Percentiles rank a stretch among this genome's conserved stretches.
These are phyloP conservation scores for Ascochyta clinopodiicola DNA, from an alignment of 2,329 filamentous ascomycete genomes.

Conservation along the genomic window DNA sequence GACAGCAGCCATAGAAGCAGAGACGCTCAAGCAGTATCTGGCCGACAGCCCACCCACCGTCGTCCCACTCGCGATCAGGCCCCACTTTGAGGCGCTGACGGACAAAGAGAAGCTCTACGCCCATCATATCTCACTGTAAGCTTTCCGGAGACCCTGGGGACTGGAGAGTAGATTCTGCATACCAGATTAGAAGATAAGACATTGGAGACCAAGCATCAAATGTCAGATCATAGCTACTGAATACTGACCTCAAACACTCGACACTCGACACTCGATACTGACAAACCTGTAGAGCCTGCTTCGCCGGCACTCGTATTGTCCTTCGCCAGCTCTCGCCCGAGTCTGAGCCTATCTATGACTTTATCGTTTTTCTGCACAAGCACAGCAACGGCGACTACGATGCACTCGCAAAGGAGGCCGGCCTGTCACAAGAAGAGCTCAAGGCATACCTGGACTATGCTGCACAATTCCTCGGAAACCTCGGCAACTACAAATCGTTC, in stretches of 20 bases:
- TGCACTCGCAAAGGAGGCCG: conserved; percentile 51
- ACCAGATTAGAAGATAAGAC: no score
- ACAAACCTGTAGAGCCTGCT: conserved; percentile 48
- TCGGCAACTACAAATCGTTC: conserved; percentile 62
- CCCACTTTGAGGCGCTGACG: conserved; percentile 82
- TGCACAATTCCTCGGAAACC: conserved; percentile 60
- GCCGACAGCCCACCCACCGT: conserved; percentile 90
- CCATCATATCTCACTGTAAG: conserved; percentile 64
- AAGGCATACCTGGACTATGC: conserved; percentile 49
- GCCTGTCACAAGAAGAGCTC: conserved; percentile 48
- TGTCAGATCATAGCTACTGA: no score
- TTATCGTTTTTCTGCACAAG: conserved; percentile 59
- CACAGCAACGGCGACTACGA: conserved; percentile 58
- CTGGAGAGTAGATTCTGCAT: no score
- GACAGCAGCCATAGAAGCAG: conserved; percentile 50
- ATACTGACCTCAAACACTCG: neutral
- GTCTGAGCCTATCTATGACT: conserved; percentile 61
- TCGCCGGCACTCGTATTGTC: conserved; percentile 59
- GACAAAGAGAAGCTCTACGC: conserved; percentile 87
- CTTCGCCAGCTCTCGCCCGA: conserved; percentile 61
- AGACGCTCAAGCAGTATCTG: conserved; percentile 72
- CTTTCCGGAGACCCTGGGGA: no score
- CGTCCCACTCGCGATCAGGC: conserved; percentile 86
- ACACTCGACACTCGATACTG: neutral
- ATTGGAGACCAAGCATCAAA: no score